Percentiles rank a stretch among this genome's conserved stretches.
phyloP scores from a whole-genome alignment of 805 yeast species.

The Wickerhamiella cacticola region DNA sequence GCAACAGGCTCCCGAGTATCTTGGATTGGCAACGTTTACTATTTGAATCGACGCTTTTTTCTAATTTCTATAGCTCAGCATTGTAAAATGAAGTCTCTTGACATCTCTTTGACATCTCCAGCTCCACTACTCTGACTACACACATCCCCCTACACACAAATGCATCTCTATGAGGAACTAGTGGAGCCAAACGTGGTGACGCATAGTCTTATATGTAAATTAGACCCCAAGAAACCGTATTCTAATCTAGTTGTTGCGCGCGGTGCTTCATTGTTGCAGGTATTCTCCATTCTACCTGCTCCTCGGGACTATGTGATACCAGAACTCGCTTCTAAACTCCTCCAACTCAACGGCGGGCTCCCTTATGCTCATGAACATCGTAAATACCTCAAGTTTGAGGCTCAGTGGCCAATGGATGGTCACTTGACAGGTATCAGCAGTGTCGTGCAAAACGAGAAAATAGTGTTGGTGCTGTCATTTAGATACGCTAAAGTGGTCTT shows the following conservation, averaged over 20 bases:
- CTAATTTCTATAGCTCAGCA: too few relatives aligned
- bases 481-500: slow-evolving; percentile 67
- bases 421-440: slow-evolving; percentile 40
- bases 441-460: slow-evolving; percentile 38
- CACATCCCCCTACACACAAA: slow-evolving; percentile 22
- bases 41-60: too few relatives aligned
- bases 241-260: slow-evolving; percentile 57
- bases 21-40: too few relatives aligned
- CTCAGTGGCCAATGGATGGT: slow-evolving; percentile 67
- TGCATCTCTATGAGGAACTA: slow-evolving; percentile 74
- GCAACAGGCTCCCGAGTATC: too few relatives aligned
- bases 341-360: slow-evolving; percentile 20
- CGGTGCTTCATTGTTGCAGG: slow-evolving; percentile 50
- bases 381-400: slow-evolving; percentile 33
- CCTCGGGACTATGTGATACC: slow-evolving; percentile 3
- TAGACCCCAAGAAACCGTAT: slow-evolving; percentile 26
- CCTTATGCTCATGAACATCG: slow-evolving; percentile 14
- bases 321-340: neutral
- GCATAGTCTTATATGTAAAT: slow-evolving; percentile 38
- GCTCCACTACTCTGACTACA: too few relatives aligned
- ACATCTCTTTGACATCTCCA: too few relatives aligned
- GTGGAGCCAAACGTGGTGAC: slow-evolving; percentile 64
- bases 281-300: slow-evolving; percentile 32
- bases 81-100: too few relatives aligned
- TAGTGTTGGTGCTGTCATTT: slow-evolving; percentile 49